Conservation (phyloP, 331 rosid genomes). For the Malus hybrid region DNA sequence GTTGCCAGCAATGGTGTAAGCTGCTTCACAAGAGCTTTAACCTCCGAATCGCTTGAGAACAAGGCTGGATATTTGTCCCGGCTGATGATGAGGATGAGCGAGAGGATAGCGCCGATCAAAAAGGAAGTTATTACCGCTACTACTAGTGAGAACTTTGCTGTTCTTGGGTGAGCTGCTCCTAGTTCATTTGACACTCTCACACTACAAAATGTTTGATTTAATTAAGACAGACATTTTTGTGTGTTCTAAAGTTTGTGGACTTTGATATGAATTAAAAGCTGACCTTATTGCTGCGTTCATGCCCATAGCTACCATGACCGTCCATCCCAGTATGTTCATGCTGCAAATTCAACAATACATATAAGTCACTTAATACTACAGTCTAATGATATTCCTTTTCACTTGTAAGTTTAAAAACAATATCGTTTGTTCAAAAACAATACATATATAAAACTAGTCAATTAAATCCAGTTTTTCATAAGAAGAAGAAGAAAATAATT, state of each 20-base stretch:
- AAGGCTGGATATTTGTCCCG: constrained; percentile 36
- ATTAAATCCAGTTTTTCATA: too few relatives aligned
- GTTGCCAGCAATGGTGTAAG: constrained; percentile 63
- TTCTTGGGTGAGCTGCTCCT: constrained; percentile 75
- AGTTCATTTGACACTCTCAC: constrained; percentile 77
- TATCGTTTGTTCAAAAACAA: too few relatives aligned
- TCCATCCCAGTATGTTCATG: constrained; percentile 44
- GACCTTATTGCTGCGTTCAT: constrained; percentile 77
- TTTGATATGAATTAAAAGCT: background rate
- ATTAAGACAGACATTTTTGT: too few relatives aligned
- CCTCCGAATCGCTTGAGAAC: constrained; percentile 42
- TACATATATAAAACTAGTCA: too few relatives aligned
- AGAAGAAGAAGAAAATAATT: too few relatives aligned
- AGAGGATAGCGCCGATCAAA: constrained; percentile 23
- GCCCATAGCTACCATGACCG: constrained; percentile 59
- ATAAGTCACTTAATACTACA: too few relatives aligned
- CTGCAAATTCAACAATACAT: too few relatives aligned
- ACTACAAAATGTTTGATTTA: constrained; percentile 16
- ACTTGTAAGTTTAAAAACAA: too few relatives aligned
- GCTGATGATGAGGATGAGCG: constrained; percentile 26
- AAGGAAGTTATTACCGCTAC: constrained; percentile 46
- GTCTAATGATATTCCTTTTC: too few relatives aligned
- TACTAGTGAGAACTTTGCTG: constrained; percentile 53
- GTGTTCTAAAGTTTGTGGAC: too few relatives aligned
- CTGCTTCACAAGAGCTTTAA: constrained; percentile 32